Evolutionary conservation across 768 basidiomycete genomes (phyloP), one percentile per base, ranked within the genome.

Genomic region (Panaeolus cyanescens): DNA sequence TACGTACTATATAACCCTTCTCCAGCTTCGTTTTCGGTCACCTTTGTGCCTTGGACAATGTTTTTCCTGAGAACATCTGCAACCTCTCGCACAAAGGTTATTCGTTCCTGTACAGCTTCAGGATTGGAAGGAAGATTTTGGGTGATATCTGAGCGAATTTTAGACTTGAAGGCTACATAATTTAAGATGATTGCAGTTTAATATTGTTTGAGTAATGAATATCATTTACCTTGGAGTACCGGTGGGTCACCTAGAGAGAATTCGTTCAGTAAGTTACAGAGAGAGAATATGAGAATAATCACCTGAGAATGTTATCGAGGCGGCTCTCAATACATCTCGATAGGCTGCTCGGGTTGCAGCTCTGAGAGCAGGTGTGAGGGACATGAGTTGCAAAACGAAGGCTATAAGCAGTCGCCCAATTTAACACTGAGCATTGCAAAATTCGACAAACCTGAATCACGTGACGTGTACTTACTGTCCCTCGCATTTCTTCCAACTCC

Each of bases 51-150:
- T 73, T 98, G 96, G 0, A 94, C 95, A 42, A 99, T 80, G 71
- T 99, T 98, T 72, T 78, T 85, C 63, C 90, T 80, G 61, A 98
- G 71, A 33, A 92, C 85, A 22, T 78, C 70, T 4, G 95, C 92
- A 42, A 95, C 80, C 40, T 97, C 93, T 55, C 77, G 80, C 40
- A 88, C 85, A 4, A 90, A 75, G 56, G 80, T 79, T 5, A 84
- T 81, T 60, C 84, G 83, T 58, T 83, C 79, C 65, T 84, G 77
- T 55, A 87, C 85, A 12, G 74, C 72, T 33, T 72, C 72, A 5
- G 82, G 71, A 62, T 88, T 83, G 3, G 81, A 70, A 50, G 79
- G 72, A 32, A 76, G 65, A 7, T 72, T 73, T 50, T 69, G 59
- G 30, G 74, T 74, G 28, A 85, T 82, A 59, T 91, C 89, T 10